Conservation (phyloP, 2,329 filamentous ascomycete species). For the Alternaria infectoria region DNA sequence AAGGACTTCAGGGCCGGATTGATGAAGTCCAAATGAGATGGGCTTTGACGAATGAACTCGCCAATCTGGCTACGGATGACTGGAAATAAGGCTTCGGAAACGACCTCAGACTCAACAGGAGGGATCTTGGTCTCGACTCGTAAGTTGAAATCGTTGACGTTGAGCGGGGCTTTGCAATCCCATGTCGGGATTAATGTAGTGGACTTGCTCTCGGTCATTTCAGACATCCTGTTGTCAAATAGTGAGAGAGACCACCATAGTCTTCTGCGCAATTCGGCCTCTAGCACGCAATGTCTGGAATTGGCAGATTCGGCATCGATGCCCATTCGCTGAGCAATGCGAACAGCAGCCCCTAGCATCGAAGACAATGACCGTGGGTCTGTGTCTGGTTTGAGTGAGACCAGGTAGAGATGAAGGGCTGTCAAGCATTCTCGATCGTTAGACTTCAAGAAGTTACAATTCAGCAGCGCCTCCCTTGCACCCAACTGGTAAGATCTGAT, state of each 20-base stretch:
- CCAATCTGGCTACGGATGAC: conserved; percentile 58
- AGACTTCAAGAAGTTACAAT: conserved; percentile 62
- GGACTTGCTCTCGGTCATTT: conserved; percentile 61
- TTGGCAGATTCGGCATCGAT: conserved; percentile 63
- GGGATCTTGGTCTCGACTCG: conserved; percentile 49
- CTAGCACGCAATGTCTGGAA: conserved; percentile 60
- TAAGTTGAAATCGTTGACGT: conserved; percentile 59
- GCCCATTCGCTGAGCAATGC: conserved; percentile 66
- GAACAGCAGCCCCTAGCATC: conserved; percentile 63
- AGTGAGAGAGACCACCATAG: conserved; percentile 68
- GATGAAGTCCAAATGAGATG: conserved; percentile 56
- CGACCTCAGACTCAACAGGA: conserved; percentile 44
- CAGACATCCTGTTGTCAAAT: conserved; percentile 61
- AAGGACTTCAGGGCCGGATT: conserved; percentile 52
- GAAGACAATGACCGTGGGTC: conserved; percentile 59
- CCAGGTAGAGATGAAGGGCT: conserved; percentile 62
- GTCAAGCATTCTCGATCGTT: conserved; percentile 62
- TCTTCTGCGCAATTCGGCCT: conserved; percentile 66
- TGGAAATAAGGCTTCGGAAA: conserved; percentile 60
- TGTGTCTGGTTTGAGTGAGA: conserved; percentile 59
- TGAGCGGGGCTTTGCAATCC: conserved; percentile 58
- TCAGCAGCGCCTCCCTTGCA: conserved; percentile 66
- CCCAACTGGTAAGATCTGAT: conserved; percentile 65
- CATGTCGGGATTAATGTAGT: conserved; percentile 53
- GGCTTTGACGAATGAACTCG: conserved; percentile 48